phyloP scores from a whole-genome alignment of 208 protist genomes.

The Trypanosoma cruzi region DNA sequence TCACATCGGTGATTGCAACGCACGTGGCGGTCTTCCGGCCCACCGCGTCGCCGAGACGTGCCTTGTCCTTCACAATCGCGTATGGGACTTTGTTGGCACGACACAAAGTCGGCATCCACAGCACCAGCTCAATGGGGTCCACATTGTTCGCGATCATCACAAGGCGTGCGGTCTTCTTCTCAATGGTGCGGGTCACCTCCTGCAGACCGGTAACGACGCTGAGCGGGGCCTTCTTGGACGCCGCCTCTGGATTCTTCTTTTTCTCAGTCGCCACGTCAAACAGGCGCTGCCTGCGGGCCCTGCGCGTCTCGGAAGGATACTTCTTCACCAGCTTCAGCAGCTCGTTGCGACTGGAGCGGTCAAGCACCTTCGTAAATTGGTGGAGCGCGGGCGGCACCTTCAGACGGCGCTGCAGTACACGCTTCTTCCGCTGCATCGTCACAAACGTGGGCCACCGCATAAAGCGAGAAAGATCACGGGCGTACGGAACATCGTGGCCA shows the following conservation, averaged over 20 bases:
- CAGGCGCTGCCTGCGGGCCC: slow-evolving; percentile 96
- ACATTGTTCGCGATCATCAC: slow-evolving; percentile 99
- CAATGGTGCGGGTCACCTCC: slow-evolving; percentile 97
- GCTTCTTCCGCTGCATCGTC: slow-evolving; percentile 98
- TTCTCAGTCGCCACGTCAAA: slow-evolving; percentile 93
- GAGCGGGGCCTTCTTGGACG: slow-evolving; percentile 88
- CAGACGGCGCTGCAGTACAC: slow-evolving; percentile 97
- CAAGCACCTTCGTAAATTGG: slow-evolving; percentile 93
- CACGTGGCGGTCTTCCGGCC: slow-evolving; percentile 97
- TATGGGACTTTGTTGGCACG: slow-evolving; percentile 99
- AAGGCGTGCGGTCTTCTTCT: slow-evolving; percentile 98
- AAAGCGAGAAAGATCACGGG: slow-evolving; percentile 97
- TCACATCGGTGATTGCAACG: slow-evolving; percentile 96
- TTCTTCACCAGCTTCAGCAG: slow-evolving; percentile 98
- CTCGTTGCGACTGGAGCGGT: slow-evolving; percentile 95
- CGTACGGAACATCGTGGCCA: slow-evolving; percentile 94
- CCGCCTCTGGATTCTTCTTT: slow-evolving; percentile 80
- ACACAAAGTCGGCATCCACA: slow-evolving; percentile 99
- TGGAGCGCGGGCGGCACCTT: slow-evolving; percentile 95
- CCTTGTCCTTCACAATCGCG: slow-evolving; percentile 99
- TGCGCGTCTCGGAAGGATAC: slow-evolving; percentile 97
- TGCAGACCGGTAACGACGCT: slow-evolving; percentile 97
- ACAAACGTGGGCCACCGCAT: slow-evolving; percentile 99
- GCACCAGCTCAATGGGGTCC: slow-evolving; percentile 99
- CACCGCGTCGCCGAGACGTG: slow-evolving; percentile 97